A percentile compares a stretch with the other conserved stretches of the same genome.
phyloP scores from a whole-genome alignment of 805 yeast species.

The Tetrapisispora pingtungensis region DNA sequence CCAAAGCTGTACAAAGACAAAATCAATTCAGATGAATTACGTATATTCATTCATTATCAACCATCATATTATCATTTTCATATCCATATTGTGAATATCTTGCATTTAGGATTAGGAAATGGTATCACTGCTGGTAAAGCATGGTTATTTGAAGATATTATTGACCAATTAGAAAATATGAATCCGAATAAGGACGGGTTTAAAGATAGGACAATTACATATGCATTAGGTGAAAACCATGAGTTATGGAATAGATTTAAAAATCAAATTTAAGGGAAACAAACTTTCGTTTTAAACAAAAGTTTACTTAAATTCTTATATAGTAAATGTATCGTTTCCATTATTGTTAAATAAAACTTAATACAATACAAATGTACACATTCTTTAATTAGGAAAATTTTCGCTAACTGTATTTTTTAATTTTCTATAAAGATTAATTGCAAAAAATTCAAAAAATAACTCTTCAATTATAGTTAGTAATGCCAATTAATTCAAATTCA shows the following conservation, averaged over 20 bases:
- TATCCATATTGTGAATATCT: constrained; percentile 73
- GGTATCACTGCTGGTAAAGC: constrained; percentile 77
- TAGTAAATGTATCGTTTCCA: too few species aligned
- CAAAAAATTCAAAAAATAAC: too few species aligned
- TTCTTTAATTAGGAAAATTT: too few species aligned
- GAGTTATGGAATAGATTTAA: constrained; percentile 46
- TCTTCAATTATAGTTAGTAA: too few species aligned
- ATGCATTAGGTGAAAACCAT: constrained; percentile 68
- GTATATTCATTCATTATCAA: constrained; percentile 84
- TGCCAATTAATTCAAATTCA: too few species aligned
- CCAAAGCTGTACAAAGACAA: constrained; percentile 34
- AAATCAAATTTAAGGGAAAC: too few species aligned
- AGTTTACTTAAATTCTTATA: too few species aligned
- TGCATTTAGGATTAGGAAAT: constrained; percentile 57
- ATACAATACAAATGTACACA: too few species aligned
- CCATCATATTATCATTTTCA: constrained; percentile 97
- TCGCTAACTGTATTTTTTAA: too few species aligned
- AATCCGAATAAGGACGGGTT: constrained; percentile 43
- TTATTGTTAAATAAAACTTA: too few species aligned
- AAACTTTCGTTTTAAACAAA: too few species aligned
- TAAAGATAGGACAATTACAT: constrained; percentile 46
- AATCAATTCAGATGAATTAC: constrained; percentile 45
- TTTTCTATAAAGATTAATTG: too few species aligned
- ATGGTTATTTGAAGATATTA: constrained; percentile 66
- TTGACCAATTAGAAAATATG: constrained; percentile 52